Conservation (phyloP, 768 basidiomycete species). For the Russula virescens region DNA sequence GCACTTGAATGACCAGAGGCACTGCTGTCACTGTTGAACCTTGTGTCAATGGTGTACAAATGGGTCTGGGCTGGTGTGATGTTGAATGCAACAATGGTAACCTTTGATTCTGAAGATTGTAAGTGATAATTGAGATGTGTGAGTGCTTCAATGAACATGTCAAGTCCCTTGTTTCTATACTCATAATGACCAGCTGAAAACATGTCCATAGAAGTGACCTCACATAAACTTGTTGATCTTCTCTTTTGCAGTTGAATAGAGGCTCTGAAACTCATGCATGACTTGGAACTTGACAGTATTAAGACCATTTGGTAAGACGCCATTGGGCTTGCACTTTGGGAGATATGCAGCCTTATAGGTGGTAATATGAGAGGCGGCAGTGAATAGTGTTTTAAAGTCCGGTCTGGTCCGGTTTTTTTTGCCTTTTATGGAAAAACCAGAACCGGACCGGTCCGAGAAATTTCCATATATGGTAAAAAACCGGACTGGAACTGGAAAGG, state of each 20-base stretch:
- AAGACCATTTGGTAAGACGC: slow-evolving; percentile 93
- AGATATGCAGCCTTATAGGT: slow-evolving; percentile 96
- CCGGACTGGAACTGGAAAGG: too few species aligned
- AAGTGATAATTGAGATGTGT: slow-evolving; percentile 74
- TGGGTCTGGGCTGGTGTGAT: slow-evolving; percentile 97
- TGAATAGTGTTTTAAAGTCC: too few species aligned
- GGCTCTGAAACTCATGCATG: slow-evolving; percentile 98
- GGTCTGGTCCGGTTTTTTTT: too few species aligned
- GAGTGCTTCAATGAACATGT: slow-evolving; percentile 98
- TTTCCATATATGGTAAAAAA: too few species aligned
- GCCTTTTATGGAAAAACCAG: too few species aligned
- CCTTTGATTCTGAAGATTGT: slow-evolving; percentile 56
- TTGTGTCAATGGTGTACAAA: slow-evolving; percentile 95
- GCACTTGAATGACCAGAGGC: too few species aligned
- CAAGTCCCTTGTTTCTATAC: slow-evolving; percentile 98
- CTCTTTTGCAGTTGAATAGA: slow-evolving; percentile 88
- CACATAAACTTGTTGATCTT: slow-evolving; percentile 98
- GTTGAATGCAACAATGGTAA: slow-evolving; percentile 95
- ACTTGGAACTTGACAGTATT: slow-evolving; percentile 99
- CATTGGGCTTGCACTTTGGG: slow-evolving; percentile 95
- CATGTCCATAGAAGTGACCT: slow-evolving; percentile 98
- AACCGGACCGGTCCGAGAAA: too few species aligned
- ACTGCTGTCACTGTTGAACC: too few species aligned
- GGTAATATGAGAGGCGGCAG: slow-evolving; percentile 96
- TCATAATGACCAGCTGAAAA: slow-evolving; percentile 99